Evolutionary conservation across 495 filamentous ascomycete species (phyloP).

Genomic region (Penicillium ucsense): DNA sequence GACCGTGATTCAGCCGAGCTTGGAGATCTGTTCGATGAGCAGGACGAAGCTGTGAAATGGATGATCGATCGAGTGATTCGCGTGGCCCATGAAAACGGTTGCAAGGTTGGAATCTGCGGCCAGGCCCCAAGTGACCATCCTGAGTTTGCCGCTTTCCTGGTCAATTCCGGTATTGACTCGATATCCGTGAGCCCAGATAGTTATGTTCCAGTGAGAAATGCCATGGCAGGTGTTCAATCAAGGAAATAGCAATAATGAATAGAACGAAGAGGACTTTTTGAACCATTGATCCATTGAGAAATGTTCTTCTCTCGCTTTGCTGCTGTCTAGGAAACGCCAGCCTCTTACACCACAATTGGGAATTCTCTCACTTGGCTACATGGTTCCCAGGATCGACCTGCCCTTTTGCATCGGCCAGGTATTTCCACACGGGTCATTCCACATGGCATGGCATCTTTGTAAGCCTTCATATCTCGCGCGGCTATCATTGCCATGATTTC

Average conservation of each 20-base stretch:
- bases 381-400: constrained; percentile 1
- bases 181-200: constrained; percentile 14
- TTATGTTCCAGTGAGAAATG: not conserved
- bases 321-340: constrained; percentile 1
- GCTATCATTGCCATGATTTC: not conserved
- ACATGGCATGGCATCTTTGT: not conserved
- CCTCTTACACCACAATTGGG: constrained; percentile 1
- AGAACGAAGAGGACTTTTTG: not conserved
- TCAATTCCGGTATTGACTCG: constrained; percentile 10
- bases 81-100: constrained; percentile 11
- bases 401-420: constrained; percentile 1
- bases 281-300: constrained; percentile 4
- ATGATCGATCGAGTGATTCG: constrained; percentile 24
- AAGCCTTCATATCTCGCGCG: not conserved
- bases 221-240: no score
- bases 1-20: constrained; percentile 27
- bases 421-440: not conserved
- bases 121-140: constrained; percentile 29
- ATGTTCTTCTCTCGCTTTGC: not conserved
- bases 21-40: constrained; percentile 23
- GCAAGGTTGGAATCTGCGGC: constrained; percentile 27
- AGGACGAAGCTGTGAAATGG: constrained; percentile 27
- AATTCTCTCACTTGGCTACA: constrained; percentile 1
- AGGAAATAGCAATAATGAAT: no score
- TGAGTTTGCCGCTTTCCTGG: constrained; percentile 23